These are phyloP conservation scores for Aeschynomene evenia DNA, from an alignment of 306 rosid genomes.

Conservation along the genomic window DNA sequence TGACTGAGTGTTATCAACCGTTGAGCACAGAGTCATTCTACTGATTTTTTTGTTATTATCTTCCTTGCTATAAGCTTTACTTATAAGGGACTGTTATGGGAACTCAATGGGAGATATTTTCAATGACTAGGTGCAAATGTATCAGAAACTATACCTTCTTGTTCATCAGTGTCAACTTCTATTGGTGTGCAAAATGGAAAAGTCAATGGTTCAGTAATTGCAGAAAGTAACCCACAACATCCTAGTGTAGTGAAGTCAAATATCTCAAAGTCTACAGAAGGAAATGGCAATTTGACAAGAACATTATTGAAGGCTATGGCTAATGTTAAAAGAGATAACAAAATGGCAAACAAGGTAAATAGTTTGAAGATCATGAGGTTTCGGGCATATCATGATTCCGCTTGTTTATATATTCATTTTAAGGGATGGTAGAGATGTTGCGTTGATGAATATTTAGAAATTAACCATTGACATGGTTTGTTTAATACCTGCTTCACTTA, in stretches of 20 bases:
- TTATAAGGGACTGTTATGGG: conserved; percentile 40
- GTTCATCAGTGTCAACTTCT: conserved; percentile 41
- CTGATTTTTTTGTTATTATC: background rate
- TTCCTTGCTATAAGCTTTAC: conserved; percentile 38
- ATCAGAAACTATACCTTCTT: conserved; percentile 52
- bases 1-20: background rate
- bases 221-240: conserved; percentile 32
- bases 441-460: background rate
- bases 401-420: conserved; percentile 21
- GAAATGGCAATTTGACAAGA: conserved; percentile 35
- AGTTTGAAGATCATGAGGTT: conserved; percentile 19
- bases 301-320: conserved; percentile 37
- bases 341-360: conserved; percentile 51
- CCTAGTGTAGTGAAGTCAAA: conserved; percentile 37
- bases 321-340: conserved; percentile 27
- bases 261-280: conserved; percentile 32
- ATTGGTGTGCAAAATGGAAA: conserved; percentile 41
- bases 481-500: background rate
- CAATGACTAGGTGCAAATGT: conserved; percentile 49
- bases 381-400: conserved; percentile 11
- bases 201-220: conserved; percentile 31
- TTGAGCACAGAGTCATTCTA: background rate
- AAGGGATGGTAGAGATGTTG: conserved; percentile 21
- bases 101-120: conserved; percentile 38
- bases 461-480: background rate